Base-by-base conservation (phyloP, 1,284 basidiomycete species). In the Puccinia sorghi region DNA sequence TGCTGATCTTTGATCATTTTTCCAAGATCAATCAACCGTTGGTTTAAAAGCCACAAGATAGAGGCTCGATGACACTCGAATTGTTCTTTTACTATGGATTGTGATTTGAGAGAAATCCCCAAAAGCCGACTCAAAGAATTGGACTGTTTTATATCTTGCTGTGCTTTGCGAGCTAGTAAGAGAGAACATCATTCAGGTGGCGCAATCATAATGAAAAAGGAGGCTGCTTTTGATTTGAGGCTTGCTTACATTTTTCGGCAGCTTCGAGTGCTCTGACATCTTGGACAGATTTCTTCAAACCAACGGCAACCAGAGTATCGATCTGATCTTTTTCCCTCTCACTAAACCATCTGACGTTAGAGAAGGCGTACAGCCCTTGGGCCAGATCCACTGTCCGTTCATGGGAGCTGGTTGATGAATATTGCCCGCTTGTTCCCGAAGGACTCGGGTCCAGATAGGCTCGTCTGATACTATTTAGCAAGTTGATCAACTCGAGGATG, bases 291-390 rank as follows among this genome's bases (percentile, higher is more conserved):
- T 90, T 89, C 72, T 89, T 89, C 79, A 96, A 86, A 72, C 94
- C 90, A 79, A 93, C 88, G 80, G 91, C 90, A 39, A 93, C 90
- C 84, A 94, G 92, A 81, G 93, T 86, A 86, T 96, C 94, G 80
- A 96, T 91, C 84, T 94, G 92, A 85, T 95, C 93, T 72, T 93
- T 87, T 84, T 96, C 93, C 80, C 91, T 89, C 82, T 95, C 93
- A 32, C 89, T 90, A 17, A 96, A 87, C 83, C 90, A 87, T 80
- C 89, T 89, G 63, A 93, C 87, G 77, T 89, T 88, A 15, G 88
- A 85, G 90, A 90, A 93, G 39, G 87, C 86, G 27, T 79, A 75
- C 37, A 83, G 79, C 2, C 80, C 80, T 52, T 77, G 72, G 52
- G 74, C 88, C 25, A 71, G 57, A 20, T 78, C 50, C 8, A 78